Evolutionary conservation across 2,329 filamentous ascomycete genomes (phyloP), one percentile per base, ranked within the genome.

Genomic region (Parasarocladium wereldwijsianum): DNA sequence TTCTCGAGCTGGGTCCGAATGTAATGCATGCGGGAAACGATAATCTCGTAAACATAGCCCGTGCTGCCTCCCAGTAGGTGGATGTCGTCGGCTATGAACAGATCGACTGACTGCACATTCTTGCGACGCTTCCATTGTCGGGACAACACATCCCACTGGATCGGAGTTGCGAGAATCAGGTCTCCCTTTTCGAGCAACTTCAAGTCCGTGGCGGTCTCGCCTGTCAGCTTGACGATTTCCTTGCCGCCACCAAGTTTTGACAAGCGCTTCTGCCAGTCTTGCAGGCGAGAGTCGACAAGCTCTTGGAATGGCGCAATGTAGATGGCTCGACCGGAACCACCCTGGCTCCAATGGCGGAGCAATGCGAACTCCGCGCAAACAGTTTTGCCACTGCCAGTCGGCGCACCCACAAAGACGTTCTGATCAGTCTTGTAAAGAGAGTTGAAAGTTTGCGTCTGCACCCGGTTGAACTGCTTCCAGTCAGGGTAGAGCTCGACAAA

Each of bases 11-110:
- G 84, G 1, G 83, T 77, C 34, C 84, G 78, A 49, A 98, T 94
- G 39, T 90, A 90, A 50, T 93, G 85, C 80, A 96, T 94, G 31
- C 90, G 78, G 37, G 90, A 94, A n/a, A 98, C 82, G 31, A 98
- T 76, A 31, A 90, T 81, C 60, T 98, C 90, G 53, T 98, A 98
- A 17, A 92, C 68, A 49, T 87, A 92, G 17, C 90, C 92, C 38
- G 73, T 69, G 30, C 77, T 72, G 10, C 85, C 86, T 35, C 87
- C 90, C 17, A 98, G 65, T 61, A 96, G 76, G 49, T 98, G 90
- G 32, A 98, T 64, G 49, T 96, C 87, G 50, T 98, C 92, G 1
- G 87, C 86, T 40, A 98, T 86, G 50, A 98, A 85, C 1, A 98
- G 63, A 42, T 85, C 74, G 13, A 96, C 80, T 4, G 75, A 79